Evolutionary conservation across 345 rosid genomes (phyloP), one percentile per base, ranked within the genome.

Genomic region (Gossypium thurberi): DNA sequence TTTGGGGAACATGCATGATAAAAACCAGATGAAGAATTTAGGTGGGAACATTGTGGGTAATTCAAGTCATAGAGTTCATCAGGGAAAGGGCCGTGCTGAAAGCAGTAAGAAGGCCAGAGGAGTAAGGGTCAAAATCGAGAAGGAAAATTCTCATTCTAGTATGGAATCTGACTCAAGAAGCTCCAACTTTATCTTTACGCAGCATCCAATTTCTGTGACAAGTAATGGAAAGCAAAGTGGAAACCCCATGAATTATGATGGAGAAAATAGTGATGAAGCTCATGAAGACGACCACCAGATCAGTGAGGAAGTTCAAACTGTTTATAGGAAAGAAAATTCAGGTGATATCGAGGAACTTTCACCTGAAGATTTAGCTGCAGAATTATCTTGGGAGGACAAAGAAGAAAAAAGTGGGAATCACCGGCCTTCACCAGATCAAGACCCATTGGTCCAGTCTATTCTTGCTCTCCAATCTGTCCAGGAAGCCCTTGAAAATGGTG

Each of bases 151-250:
- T 87, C 92, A 69, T 82, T 91, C 63, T 37, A 58, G 40, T 11
- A 13, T 58, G n/a, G 63, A 58, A 25, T 58, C 97, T 75, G 93
- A 95, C 84, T 91, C 91, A 23, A 86, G 91, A 88, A 88, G 94
- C 92, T 84, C 90, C 80, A 85, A 89, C 76, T 87, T 87, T 89
- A 82, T 91, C 74, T 89, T 91, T 88, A 66, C 74, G 84, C 94
- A 87, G 90, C 91, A 86, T 83, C 79, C 70, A 74, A 80, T 60
- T 67, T 82, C 61, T 67, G 82, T 77, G 60, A 81, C 82, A 56
- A 87, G 87, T 76, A 85, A 87, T 73, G 87, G 90, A 74, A 86
- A 85, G 74, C 85, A 65, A 21, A 70, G 80, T n/a, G 80, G 82
- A 69, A 80, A 42, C 37, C 64, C 87, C 26, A 76, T 84, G 86